phyloP scores from a whole-genome alignment of 2,329 filamentous ascomycete species.

The Kalaharituber pfeilii region DNA sequence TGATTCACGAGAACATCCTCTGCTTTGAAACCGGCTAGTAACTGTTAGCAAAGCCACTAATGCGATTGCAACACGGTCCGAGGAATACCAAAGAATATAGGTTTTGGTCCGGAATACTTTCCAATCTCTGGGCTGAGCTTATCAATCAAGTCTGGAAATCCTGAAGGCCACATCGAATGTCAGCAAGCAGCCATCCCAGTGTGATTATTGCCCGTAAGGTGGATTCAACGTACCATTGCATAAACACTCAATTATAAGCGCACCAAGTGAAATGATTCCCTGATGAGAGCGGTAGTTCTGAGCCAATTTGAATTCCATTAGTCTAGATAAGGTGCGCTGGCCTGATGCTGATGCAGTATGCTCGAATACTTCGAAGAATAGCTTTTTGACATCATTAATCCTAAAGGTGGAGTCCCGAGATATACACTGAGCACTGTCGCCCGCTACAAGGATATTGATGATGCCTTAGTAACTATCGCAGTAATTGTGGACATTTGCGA shows the following conservation, averaged over 20 bases:
- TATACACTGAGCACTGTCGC: slow-evolving; percentile 26
- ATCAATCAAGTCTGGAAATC: slow-evolving; percentile 13
- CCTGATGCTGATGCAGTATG: neutral
- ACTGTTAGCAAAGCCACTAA: no score
- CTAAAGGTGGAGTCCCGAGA: slow-evolving; percentile 26
- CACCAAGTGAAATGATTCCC: slow-evolving; percentile 24
- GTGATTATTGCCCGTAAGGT: no score
- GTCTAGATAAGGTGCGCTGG: slow-evolving; percentile 10
- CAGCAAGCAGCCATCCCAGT: no score
- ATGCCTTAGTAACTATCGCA: neutral
- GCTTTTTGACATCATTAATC: slow-evolving; percentile 24
- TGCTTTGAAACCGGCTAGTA: neutral
- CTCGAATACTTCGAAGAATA: neutral
- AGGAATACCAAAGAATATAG: slow-evolving; percentile 11
- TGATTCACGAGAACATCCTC: neutral
- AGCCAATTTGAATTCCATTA: slow-evolving; percentile 21
- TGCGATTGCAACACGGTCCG: no score
- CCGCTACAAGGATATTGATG: neutral
- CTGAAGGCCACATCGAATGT: no score
- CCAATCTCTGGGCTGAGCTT: slow-evolving; percentile 12
- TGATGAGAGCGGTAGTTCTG: slow-evolving; percentile 26
- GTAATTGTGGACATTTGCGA: neutral
- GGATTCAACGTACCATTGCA: slow-evolving; percentile 19
- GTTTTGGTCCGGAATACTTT: slow-evolving; percentile 9
- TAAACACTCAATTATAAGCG: slow-evolving; percentile 23